Percentiles rank a stretch among this genome's conserved stretches.
These are phyloP conservation scores for Pseudofabraea citricarpa DNA, from an alignment of 2,329 filamentous ascomycete genomes.

Conservation along the genomic window DNA sequence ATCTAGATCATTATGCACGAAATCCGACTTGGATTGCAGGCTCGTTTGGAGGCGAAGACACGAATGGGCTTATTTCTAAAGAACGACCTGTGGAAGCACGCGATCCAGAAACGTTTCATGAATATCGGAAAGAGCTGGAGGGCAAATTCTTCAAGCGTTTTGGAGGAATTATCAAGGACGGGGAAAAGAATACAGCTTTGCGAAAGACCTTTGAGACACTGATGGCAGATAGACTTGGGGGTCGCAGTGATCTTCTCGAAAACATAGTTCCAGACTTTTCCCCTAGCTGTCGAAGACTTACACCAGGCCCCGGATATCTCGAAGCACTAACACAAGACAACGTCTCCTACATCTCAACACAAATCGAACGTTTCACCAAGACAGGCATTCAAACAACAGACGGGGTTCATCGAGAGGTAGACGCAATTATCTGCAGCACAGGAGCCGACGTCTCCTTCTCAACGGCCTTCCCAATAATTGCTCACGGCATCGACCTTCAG, in stretches of 20 bases:
- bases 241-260: slow-evolving; percentile 51
- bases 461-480: slow-evolving; percentile 4
- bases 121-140: slow-evolving; percentile 51
- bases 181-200: slow-evolving; percentile 42
- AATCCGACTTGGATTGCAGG: slow-evolving; percentile 63
- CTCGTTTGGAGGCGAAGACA: slow-evolving; percentile 50
- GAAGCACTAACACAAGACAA: slow-evolving; percentile 38
- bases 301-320: slow-evolving; percentile 53
- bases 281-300: slow-evolving; percentile 59
- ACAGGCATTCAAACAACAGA: slow-evolving; percentile 26
- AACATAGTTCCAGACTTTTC: slow-evolving; percentile 58
- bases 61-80: slow-evolving; percentile 31
- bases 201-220: slow-evolving; percentile 43
- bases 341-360: slow-evolving; percentile 34
- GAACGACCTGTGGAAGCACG: slow-evolving; percentile 42
- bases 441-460: slow-evolving; percentile 12
- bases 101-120: slow-evolving; percentile 54
- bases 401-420: slow-evolving; percentile 17
- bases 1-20: slow-evolving; percentile 59
- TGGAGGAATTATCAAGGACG: slow-evolving; percentile 46
- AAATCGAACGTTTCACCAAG: slow-evolving; percentile 28
- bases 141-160: slow-evolving; percentile 54
- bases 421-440: slow-evolving; percentile 26
- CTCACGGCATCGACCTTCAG: slow-evolving; percentile 5
- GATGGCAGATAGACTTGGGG: slow-evolving; percentile 48